Evolutionary conservation across 345 rosid genomes (phyloP), one percentile per base, ranked within the genome.

Genomic region (Turritis glabra): DNA sequence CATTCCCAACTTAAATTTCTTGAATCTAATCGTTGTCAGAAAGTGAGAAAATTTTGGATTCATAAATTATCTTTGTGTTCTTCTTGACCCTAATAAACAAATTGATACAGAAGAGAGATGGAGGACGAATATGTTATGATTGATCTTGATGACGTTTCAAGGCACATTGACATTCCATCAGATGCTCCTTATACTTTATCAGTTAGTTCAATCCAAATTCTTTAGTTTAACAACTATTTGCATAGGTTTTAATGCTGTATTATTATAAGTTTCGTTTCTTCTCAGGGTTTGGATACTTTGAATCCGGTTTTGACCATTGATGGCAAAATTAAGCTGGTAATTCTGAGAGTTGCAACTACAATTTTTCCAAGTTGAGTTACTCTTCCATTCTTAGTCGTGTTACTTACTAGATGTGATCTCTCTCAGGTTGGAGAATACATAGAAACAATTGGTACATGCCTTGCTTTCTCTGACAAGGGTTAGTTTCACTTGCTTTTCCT

Each of bases 401-500:
- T 25, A n/a, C n/a, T n/a, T n/a, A n/a, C n/a, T n/a, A 46, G 41
- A 4, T 40, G 15, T 62, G 23, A 62, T 7, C 4, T 46, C 13
- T 46, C 13, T n/a, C 12, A 87, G 89, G 82, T 82, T 64, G 89
- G 89, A 73, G 85, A 84, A 9, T 85, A 85, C 13, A 80, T 80
- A 25, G 92, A 85, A 64, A 85, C 92, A n/a, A 79, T 85, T 23
- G 92, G 92, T 23, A 88, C 90, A 21, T 83, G 86, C 69, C 76
- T 85, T 73, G 79, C 81, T 67, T 81, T 86, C 76, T 64, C 81
- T 1, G 83, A 86, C 22, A 70, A 80, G 8, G 86, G 89, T 84
- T 27, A 79, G 77, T 58, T 72, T 22, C 26, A 46, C 51, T 37
- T 37, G 33, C 40, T 11, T 35, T 40, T 40, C 46, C 46, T 40